Conservation (phyloP, 176 grass and related monocot species). For the Hsuehochloa calcarea region DNA sequence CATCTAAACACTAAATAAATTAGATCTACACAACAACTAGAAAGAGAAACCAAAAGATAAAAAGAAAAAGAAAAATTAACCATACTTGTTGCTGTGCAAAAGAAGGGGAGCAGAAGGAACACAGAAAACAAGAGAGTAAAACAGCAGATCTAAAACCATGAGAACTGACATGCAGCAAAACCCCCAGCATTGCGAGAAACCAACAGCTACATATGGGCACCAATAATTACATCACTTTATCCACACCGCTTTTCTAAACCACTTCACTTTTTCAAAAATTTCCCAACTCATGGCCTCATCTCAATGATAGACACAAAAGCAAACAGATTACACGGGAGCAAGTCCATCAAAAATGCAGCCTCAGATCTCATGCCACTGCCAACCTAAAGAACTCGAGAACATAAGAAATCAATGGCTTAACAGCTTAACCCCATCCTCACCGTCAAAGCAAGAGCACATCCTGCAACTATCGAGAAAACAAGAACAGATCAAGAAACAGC, state of each 20-base stretch:
- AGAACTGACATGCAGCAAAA: not conserved
- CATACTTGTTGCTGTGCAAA: not conserved
- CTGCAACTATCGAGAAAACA: not conserved
- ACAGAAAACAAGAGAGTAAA: not conserved
- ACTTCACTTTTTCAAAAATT: not conserved
- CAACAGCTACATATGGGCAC: slow-evolving; percentile 17
- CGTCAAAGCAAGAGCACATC: not conserved
- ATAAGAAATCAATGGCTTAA: not conserved
- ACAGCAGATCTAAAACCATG: slow-evolving; percentile 21
- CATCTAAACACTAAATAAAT: not conserved
- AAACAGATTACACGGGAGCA: not conserved
- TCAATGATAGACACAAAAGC: not conserved
- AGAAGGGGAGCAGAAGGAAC: not conserved
- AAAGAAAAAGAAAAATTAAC: not conserved
- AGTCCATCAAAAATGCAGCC: not conserved
- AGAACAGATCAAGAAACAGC: not conserved
- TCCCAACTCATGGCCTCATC: not conserved
- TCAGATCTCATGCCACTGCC: slow-evolving; percentile 27
- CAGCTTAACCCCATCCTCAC: not conserved
- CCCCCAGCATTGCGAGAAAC: slow-evolving; percentile 23
- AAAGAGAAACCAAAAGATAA: not conserved
- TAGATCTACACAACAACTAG: not conserved
- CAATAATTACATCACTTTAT: slow-evolving; percentile 22
- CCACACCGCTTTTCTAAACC: not conserved
- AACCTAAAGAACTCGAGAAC: not conserved